These are phyloP conservation scores for Yamadazyma blattariae DNA, from an alignment of 1,139 yeast species.

Conservation along the genomic window DNA sequence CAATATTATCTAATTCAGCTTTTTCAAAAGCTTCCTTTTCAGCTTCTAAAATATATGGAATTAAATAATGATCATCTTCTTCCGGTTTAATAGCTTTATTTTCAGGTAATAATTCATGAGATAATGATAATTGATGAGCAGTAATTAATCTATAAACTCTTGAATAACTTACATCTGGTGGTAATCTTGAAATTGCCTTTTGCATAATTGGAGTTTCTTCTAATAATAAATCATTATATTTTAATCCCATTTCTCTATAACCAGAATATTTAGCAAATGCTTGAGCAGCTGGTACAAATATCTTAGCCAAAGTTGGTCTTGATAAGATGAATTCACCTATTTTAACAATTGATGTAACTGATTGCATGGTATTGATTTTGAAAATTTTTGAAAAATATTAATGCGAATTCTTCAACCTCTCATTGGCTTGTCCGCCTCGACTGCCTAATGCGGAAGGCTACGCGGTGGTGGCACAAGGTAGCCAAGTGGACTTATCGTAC, in stretches of 20 bases:
- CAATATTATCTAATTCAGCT: constrained; percentile 80
- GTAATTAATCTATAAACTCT: constrained; percentile 90
- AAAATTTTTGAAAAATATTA: constrained; percentile 8
- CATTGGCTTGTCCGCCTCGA: constrained; percentile 14
- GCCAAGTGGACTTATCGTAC: no score
- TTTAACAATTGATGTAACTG: constrained; percentile 80
- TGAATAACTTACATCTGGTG: constrained; percentile 78
- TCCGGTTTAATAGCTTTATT: constrained; percentile 75
- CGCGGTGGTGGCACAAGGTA: neutral
- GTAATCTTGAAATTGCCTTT: constrained; percentile 85
- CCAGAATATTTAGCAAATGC: constrained; percentile 75
- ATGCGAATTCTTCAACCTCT: constrained; percentile 8
- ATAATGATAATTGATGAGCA: constrained; percentile 83
- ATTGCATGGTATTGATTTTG: constrained; percentile 45
- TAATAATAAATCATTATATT: constrained; percentile 77
- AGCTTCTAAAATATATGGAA: constrained; percentile 89
- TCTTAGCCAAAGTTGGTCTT: constrained; percentile 72
- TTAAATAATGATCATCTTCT: constrained; percentile 81
- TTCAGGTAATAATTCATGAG: constrained; percentile 83
- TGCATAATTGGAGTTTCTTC: constrained; percentile 89
- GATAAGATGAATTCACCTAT: constrained; percentile 78
- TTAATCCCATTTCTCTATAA: constrained; percentile 90
- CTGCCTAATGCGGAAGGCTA: constrained; percentile 21
- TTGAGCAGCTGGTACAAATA: constrained; percentile 78
- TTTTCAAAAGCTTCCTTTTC: constrained; percentile 91